Evolutionary conservation across 257 asterid genomes (phyloP), one percentile per base, ranked within the genome.

Genomic region (Schizonepeta tenuifolia): DNA sequence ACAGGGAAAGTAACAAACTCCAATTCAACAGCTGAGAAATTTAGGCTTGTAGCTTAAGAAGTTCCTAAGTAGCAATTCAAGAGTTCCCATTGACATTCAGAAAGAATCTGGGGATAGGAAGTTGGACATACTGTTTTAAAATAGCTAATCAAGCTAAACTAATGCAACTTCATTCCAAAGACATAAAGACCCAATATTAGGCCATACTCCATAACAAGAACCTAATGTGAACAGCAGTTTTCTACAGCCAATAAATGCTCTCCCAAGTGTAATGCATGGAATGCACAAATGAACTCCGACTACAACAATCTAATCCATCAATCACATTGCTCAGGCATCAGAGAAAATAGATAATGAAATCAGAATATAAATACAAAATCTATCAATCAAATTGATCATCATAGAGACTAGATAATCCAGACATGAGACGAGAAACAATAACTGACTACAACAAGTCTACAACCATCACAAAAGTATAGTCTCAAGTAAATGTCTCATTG

Each of bases 1-100:
- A 75, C 65, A 63, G 57, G 68, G 66, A 75, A 70, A 76, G 47
- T 21, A 71, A 49, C 54, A 40, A 50, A 75, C n/a, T 71, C 76
- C 50, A 77, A 79, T 31, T 65, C 53, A 74, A 70, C 78, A 60
- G 58, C 75, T 50, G 24, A 66, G 15, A 70, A 40, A 21, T 51
- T 46, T 46, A 47, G 31, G 20, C 61, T 8, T n/a, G 3, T 59
- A 41, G 43, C 55, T 59, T 24, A 44, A 65, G 22, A 20, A 59
- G 56, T 24, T 55, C 28, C 71, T 21, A 73, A 75, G 43, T 38
- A 46, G 58, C 21, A 65, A 36, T 15, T 11, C 17, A 54, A 21
- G 31, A 57, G 50, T 26, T 56, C 44, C 33, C 56, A 28, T 64
- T n/a, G 38, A 65, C 41, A 35, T 44, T 38, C 40, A 51, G 64